Evolutionary conservation across 768 basidiomycete species (phyloP), one percentile per base, ranked within the genome.

Genomic region (Podaxis sp.): DNA sequence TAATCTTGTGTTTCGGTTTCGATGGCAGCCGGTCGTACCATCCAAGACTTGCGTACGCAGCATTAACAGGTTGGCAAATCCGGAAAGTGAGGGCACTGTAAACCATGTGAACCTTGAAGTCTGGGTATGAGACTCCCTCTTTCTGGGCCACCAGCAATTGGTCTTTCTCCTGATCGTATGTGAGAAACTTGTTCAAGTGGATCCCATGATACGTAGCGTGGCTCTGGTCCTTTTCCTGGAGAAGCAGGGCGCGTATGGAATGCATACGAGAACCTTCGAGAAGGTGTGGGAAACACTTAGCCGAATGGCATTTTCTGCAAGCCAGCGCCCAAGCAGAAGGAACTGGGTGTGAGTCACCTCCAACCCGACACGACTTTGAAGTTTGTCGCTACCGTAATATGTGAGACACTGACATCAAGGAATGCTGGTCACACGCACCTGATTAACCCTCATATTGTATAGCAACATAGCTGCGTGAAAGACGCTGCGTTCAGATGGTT

Each of bases 1-100:
- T 15, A 25, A 25, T 2, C 24, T 38, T 43, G 9, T 49, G 22
- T 56, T 51, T 38, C 8, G 24, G 5, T 56, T 38, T 29, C 3
- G 33, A 37, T 37, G 37, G 46, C 13, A 50, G 22, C 37, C 4
- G 56, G 65, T 92, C 90, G 66, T 91, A 91, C 83, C 85, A 91
- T 3, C 90, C 90, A 22, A 71, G 70, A 47, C 69, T 72, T n/a
- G 79, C 74, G 36, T 71, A 71, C 7, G 72, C 66, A 8, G 65
- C 46, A 64, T 81, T 80, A 15, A 80, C 59, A 2, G 88, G 83
- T 47, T 74, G 79, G 68, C 85, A 86, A 38, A 72, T 72, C 8
- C 65, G 67, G 65, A 83, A 90, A 22, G 73, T 75, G 57, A 76
- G 70, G 9, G 89, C 85, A 22, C 81, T 73, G 49, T 82, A 69